Evolutionary conservation across 2,329 filamentous ascomycete species (phyloP), one percentile per base, ranked within the genome.

Genomic region (Xylariaceae sp.): DNA sequence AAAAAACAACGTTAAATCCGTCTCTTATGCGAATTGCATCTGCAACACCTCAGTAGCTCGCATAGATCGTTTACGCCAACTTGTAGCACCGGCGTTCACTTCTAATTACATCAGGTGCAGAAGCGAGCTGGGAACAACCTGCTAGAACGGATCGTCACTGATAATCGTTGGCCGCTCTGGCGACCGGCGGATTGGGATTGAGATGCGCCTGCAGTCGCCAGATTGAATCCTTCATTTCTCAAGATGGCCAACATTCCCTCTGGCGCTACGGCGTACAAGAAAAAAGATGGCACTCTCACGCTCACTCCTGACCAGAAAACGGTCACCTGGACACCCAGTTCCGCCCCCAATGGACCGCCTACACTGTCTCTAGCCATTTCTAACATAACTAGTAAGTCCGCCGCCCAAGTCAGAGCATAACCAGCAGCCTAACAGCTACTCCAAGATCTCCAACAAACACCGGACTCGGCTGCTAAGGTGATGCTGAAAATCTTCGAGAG

Each of bases 401-500:
- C 54, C 50, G 13, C 34, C 30, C 15, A 56, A 63, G 59, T 18
- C 15, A 17, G 47, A 56, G 51, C 56, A 2, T 39, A 23, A 18
- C 10, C 59, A 50, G 51, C 50, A 59, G 44, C 60, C 53, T 64
- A 56, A 57, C 44, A n/a, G 23, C 37, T 30, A 30, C 50, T 4
- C 53, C 37, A 67, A 94, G 90, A 97, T 76, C 84, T 99, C 53
- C 93, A 99, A 74, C 93, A 97, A 74, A 97, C 94, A 0, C 92
- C 94, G 10, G 90, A 91, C 61, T 87, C 81, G n/a, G 87, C 85
- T 42, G 80, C 91, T 15, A 97, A 96, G 79, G 92, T 96, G 56
- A 96, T 96, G 82, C 82, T 97, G 61, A 96, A 94, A 74, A 88
- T 99, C 57, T 90, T 97, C 67, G 88, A 88, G 63, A 88, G 92